These are phyloP conservation scores for Gossypium mustelinum DNA, from an alignment of 345 rosid genomes.

Conservation along the genomic window DNA sequence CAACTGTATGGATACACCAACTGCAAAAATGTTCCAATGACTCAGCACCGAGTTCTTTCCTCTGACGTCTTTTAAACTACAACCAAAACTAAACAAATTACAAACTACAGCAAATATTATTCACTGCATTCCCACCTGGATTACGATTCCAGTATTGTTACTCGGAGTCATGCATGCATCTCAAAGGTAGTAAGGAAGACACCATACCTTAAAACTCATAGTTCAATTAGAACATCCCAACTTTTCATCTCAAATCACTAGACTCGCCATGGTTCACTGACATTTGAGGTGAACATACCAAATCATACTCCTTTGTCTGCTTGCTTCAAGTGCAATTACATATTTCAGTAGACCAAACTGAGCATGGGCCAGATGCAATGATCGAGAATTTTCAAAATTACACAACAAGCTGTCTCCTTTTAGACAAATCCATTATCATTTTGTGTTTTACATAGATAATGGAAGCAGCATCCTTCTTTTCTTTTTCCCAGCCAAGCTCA, in stretches of 20 bases:
- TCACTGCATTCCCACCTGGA: constrained; percentile 4
- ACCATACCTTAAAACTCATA: constrained; percentile 11
- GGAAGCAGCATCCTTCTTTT: constrained; percentile 98
- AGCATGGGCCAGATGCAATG: constrained; percentile 7
- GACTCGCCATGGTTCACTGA: constrained; percentile 8
- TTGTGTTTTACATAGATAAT: constrained; percentile 62
- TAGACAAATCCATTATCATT: not conserved
- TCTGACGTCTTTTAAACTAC: constrained; percentile 2
- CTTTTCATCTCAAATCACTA: constrained; percentile 15
- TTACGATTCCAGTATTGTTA: constrained; percentile 4
- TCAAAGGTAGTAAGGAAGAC: constrained; percentile 8
- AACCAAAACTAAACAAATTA: constrained; percentile 1
- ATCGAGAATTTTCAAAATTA: constrained; percentile 22
- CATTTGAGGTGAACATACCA: constrained; percentile 16
- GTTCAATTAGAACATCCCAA: constrained; percentile 16
- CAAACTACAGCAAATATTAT: constrained; percentile 5
- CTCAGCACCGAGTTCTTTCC: not conserved
- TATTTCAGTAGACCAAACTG: constrained; percentile 15
- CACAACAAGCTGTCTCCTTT: constrained; percentile 15
- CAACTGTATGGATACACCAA: not conserved
- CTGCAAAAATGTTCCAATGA: constrained; percentile 7
- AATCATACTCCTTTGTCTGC: constrained; percentile 18
- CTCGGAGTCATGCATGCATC: constrained; percentile 1
- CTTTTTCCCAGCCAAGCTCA: constrained; percentile 72
- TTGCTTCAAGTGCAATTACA: constrained; percentile 19